Percentiles rank a stretch among this genome's conserved stretches.
These are phyloP conservation scores for Russula compacta DNA, from an alignment of 768 basidiomycete species.

Conservation along the genomic window DNA sequence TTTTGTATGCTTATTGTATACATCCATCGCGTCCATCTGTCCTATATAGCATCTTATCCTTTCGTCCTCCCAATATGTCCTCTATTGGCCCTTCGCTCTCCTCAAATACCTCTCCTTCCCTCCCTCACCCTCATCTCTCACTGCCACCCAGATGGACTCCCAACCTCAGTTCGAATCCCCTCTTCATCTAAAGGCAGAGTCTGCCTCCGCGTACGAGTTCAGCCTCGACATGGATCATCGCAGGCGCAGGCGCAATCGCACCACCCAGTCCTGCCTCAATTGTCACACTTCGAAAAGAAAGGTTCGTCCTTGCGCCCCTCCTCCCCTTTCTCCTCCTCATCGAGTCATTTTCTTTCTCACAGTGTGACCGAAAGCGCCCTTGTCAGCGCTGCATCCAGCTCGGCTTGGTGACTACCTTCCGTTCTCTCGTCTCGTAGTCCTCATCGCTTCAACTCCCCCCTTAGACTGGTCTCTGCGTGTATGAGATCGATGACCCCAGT, in stretches of 20 bases:
- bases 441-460: neutral
- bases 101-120: constrained; percentile 14
- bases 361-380: constrained; percentile 90
- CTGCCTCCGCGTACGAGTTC: constrained; percentile 28
- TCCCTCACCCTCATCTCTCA: constrained; percentile 10
- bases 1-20: neutral
- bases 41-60: constrained; percentile 7
- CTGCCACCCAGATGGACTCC: constrained; percentile 30
- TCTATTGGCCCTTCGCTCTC: constrained; percentile 11
- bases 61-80: constrained; percentile 2
- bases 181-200: constrained; percentile 39
- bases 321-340: constrained; percentile 6
- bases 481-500: constrained; percentile 87
- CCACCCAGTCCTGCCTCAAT: constrained; percentile 78
- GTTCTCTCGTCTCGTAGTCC: neutral
- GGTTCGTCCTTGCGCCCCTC: constrained; percentile 34
- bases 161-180: constrained; percentile 11
- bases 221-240: constrained; percentile 64
- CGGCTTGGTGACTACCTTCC: constrained; percentile 48
- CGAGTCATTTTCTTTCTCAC: constrained; percentile 8
- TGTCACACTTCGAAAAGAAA: constrained; percentile 94
- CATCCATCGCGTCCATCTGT: neutral
- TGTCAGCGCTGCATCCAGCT: constrained; percentile 88
- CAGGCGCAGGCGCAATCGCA: constrained; percentile 84
- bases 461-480: constrained; percentile 89